Evolutionary conservation across 768 basidiomycete species (phyloP).

Genomic region (Roridomyces roridus): DNA sequence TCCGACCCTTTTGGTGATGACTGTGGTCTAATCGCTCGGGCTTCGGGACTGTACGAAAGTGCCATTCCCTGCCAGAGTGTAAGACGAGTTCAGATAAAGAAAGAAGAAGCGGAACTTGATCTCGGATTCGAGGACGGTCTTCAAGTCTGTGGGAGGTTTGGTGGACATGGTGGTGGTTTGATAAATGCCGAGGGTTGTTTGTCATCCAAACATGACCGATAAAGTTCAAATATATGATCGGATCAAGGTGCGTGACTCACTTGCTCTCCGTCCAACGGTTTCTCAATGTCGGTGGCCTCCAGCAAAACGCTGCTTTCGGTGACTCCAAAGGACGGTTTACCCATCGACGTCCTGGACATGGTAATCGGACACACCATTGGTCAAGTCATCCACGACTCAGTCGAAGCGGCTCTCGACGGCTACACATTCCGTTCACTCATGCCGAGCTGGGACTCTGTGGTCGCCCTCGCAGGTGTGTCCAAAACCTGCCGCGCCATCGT

Average conservation of each 20-base stretch:
- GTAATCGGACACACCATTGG: constrained; percentile 7
- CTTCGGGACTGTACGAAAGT: constrained; percentile 63
- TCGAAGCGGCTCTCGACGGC: not conserved
- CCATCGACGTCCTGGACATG: too few relatives aligned
- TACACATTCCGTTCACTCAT: not conserved
- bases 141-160: constrained; percentile 56
- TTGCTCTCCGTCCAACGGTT: too few relatives aligned
- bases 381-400: not conserved
- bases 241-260: too few relatives aligned
- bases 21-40: too few relatives aligned
- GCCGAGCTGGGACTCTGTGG: not conserved
- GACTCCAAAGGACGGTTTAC: too few relatives aligned
- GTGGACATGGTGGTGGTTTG: constrained; percentile 6
- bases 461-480: constrained; percentile 16
- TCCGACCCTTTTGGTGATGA: too few relatives aligned
- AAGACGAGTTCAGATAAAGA: not conserved
- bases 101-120: constrained; percentile 53
- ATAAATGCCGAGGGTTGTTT: not conserved
- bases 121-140: constrained; percentile 62
- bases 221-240: too few relatives aligned
- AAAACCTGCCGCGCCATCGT: constrained; percentile 6
- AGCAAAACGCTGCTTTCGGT: too few relatives aligned
- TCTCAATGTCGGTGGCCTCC: too few relatives aligned
- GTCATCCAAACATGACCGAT: too few relatives aligned
- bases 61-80: constrained; percentile 67